A percentile compares a stretch with the other conserved stretches of the same genome.
Evolutionary conservation across 1,284 basidiomycete genomes (phyloP).

Genomic region (Paramarasmius palmivorus): DNA sequence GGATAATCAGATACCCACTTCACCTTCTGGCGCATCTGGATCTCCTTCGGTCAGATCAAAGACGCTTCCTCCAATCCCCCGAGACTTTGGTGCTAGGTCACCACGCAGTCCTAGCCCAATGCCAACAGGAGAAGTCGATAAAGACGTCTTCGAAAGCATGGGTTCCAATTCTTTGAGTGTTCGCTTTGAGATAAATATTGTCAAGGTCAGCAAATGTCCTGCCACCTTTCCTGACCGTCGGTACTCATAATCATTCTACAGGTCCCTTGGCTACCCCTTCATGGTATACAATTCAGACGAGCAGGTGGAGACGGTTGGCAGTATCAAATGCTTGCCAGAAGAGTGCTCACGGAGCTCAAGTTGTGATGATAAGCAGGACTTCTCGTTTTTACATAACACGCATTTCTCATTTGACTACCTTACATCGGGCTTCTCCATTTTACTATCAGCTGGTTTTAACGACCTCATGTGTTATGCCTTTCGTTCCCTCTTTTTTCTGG

Average conservation of each 20-base stretch:
- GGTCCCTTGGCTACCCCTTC: slow-evolving; percentile 92
- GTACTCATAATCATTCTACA: slow-evolving; percentile 32
- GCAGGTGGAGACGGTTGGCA: slow-evolving; percentile 95
- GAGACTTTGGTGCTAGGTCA: slow-evolving; percentile 55
- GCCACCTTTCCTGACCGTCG: slow-evolving; percentile 7
- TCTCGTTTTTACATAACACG: slow-evolving; percentile 12
- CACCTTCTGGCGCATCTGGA: slow-evolving; percentile 22
- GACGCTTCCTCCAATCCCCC: slow-evolving; percentile 70
- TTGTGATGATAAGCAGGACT: slow-evolving; percentile 48
- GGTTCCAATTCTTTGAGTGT: slow-evolving; percentile 80
- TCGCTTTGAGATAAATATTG: slow-evolving; percentile 91
- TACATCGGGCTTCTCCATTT: slow-evolving; percentile 14
- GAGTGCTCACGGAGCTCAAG: slow-evolving; percentile 92
- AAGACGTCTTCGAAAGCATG: slow-evolving; percentile 72
- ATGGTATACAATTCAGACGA: slow-evolving; percentile 95
- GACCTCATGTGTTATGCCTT: background rate
- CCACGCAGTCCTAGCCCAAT: slow-evolving; percentile 45
- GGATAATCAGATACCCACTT: slow-evolving; percentile 23
- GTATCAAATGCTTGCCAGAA: slow-evolving; percentile 94
- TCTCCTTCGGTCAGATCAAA: slow-evolving; percentile 53
- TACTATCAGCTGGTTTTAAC: background rate
- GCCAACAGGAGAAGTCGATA: slow-evolving; percentile 64
- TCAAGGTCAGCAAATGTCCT: slow-evolving; percentile 67
- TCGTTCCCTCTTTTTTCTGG: background rate
- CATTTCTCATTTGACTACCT: slow-evolving; percentile 10